Conservation (phyloP, 2,329 filamentous ascomycete genomes). For the Beauveria sp. region DNA sequence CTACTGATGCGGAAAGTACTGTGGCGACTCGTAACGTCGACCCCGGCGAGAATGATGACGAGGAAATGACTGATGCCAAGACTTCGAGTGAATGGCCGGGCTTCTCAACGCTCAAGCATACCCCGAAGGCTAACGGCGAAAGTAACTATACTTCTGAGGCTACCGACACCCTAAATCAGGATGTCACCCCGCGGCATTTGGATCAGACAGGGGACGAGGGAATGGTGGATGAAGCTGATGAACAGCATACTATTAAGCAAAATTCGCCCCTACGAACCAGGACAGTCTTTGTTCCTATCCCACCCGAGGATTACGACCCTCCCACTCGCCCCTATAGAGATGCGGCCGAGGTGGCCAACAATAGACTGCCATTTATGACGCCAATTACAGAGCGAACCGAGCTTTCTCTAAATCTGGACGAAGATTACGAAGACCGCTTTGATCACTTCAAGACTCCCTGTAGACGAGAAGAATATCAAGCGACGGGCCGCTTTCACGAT, state of each 20-base stretch:
- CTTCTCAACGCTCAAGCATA: constrained; percentile 67
- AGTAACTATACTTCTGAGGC: constrained; percentile 24
- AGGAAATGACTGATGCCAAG: constrained; percentile 50
- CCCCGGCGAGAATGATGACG: constrained; percentile 33
- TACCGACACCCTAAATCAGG: constrained; percentile 7
- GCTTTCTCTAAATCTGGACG: constrained; percentile 66
- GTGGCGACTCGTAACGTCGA: constrained; percentile 60
- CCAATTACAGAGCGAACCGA: constrained; percentile 96
- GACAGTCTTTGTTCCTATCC: constrained; percentile 68
- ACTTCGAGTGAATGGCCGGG: constrained; percentile 83
- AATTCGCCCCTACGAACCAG: constrained; percentile 45
- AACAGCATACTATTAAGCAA: constrained; percentile 37
- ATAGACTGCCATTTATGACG: constrained; percentile 94
- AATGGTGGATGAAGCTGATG: constrained; percentile 25
- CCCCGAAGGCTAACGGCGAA: constrained; percentile 41
- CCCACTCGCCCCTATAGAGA: constrained; percentile 76
- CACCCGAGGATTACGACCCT: constrained; percentile 79
- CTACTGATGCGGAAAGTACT: constrained; percentile 74
- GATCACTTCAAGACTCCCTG: constrained; percentile 71
- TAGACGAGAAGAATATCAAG: constrained; percentile 38
- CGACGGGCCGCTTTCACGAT: constrained; percentile 18
- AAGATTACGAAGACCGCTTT: constrained; percentile 39
- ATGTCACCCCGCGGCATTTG: constrained; percentile 12
- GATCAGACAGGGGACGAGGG: constrained; percentile 30
- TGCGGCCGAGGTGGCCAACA: constrained; percentile 72